Base-by-base conservation (phyloP, 2,329 filamentous ascomycete genomes). In the Aureobasidium sp. region DNA sequence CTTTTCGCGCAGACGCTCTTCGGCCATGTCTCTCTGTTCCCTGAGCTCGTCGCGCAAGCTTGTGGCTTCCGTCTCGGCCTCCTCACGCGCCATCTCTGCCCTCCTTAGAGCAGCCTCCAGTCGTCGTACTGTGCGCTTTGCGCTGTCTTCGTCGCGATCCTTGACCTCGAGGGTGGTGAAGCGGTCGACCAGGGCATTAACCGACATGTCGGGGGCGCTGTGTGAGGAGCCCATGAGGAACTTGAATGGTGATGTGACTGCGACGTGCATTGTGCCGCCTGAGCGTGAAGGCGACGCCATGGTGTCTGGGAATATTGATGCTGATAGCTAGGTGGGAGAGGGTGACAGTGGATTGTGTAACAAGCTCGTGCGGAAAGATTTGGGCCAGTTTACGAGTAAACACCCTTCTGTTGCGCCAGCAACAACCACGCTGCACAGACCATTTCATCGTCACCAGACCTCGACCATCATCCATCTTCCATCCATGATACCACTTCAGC, bases 61-160 rank as follows among this genome's bases (percentile, higher is more conserved):
- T 65, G 82, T 81, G 76, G 86, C 80, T 68, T 90, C 87, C n/a
- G 76, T 77, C 75, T 90, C 88, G 14, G 87, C 86, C 74, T 88
- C 86, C 70, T 91, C 88, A 31, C 75, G 65, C 22, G 73, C 75
- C 62, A 75, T 73, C 66, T 77, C 75, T 20, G 78, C 75, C 57
- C 77, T 74, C 41, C 75, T 71, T 39, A 80, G 64, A 55, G 77
- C 73, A 11, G 75, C 70, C 64, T 78, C 75, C 64, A 78, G 76
- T 61, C 74, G 74, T 59, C 74, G 73, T 60, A 74, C 73, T 64
- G 62, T 52, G 29, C 74, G 71, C 67, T 79, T 77, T 53, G 63
- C 65, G 53, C 66, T 67, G 64, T 75, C 73, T 22, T 71, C 73
- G 59, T 78, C 74, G 61, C 73, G 72, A 68, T 81, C 79, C 69